phyloP scores from a whole-genome alignment of 805 yeast species.

The Candida bentonensis region DNA sequence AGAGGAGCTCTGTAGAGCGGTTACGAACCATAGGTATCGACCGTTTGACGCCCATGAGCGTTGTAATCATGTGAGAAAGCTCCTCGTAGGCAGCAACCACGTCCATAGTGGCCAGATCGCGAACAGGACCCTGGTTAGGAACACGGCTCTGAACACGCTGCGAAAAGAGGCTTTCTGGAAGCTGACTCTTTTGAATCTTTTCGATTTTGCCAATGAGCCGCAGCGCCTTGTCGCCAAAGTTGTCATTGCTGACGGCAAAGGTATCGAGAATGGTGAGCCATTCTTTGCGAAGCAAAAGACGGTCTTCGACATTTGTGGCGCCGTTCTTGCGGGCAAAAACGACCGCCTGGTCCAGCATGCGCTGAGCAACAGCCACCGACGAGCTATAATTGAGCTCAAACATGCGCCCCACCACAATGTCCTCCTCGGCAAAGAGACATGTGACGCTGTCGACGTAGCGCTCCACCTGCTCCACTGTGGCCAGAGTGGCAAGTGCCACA shows the following conservation, averaged over 20 bases:
- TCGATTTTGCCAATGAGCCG: conserved; percentile 4
- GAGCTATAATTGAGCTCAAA: conserved; percentile 27
- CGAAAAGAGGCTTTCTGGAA: conserved; percentile 8
- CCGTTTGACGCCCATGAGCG: neutral
- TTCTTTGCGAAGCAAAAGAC: conserved; percentile 9
- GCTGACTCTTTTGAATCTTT: neutral
- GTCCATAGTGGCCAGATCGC: conserved; percentile 10
- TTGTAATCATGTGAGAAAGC: neutral
- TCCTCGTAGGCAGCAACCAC: conserved; percentile 11
- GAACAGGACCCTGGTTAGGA: conserved; percentile 13
- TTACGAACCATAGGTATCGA: conserved; percentile 5
- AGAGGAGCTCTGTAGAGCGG: conserved; percentile 19
- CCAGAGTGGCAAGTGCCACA: conserved; percentile 15
- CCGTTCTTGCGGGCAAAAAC: conserved; percentile 18
- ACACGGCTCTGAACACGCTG: conserved; percentile 16
- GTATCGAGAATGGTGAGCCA: conserved; percentile 15
- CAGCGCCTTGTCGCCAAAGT: conserved; percentile 7
- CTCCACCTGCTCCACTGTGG: conserved; percentile 11
- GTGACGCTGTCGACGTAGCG: conserved; percentile 12
- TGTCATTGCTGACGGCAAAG: conserved; percentile 8
- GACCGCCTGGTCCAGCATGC: conserved; percentile 24
- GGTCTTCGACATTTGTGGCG: conserved; percentile 58
- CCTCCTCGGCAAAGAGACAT: conserved; percentile 19
- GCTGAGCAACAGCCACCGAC: conserved; percentile 32
- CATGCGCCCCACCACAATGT: conserved; percentile 13